A percentile compares a stretch with the other conserved stretches of the same genome.
Conservation (phyloP, 2,329 filamentous ascomycete genomes). For the Lasiodiplodia sp. region DNA sequence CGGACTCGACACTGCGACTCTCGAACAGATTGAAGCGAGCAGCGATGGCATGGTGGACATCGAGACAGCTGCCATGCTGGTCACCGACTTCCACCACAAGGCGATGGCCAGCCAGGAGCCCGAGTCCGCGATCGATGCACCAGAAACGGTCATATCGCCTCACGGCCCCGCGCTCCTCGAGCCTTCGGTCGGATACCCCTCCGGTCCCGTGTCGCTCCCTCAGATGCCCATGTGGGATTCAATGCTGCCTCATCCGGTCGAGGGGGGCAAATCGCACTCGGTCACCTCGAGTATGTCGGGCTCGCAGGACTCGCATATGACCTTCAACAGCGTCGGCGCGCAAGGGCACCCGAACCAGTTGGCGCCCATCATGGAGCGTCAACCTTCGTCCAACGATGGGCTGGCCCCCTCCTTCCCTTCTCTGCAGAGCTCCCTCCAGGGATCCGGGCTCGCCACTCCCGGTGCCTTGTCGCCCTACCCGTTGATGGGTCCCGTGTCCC, state of each 20-base stretch:
- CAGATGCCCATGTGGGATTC: slow-evolving; percentile 87
- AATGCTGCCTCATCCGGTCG: slow-evolving; percentile 75
- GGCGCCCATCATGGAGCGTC: slow-evolving; percentile 72
- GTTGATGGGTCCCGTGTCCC: slow-evolving; percentile 71
- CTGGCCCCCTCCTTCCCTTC: slow-evolving; percentile 72
- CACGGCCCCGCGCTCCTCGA: slow-evolving; percentile 77
- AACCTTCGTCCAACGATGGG: slow-evolving; percentile 60
- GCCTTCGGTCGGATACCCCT: slow-evolving; percentile 73
- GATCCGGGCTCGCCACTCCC: slow-evolving; percentile 73
- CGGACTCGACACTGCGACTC: slow-evolving; percentile 80
- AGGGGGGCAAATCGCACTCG: slow-evolving; percentile 78
- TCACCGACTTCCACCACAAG: slow-evolving; percentile 98
- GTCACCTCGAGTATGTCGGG: slow-evolving; percentile 70
- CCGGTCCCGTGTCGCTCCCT: slow-evolving; percentile 80
- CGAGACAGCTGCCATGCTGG: slow-evolving; percentile 97
- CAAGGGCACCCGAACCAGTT: slow-evolving; percentile 69
- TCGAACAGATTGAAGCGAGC: slow-evolving; percentile 92
- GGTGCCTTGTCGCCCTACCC: slow-evolving; percentile 77
- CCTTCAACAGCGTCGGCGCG: slow-evolving; percentile 66
- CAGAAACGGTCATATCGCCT: slow-evolving; percentile 75
- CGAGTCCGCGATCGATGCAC: slow-evolving; percentile 60
- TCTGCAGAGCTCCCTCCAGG: slow-evolving; percentile 74
- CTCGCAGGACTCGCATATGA: slow-evolving; percentile 68
- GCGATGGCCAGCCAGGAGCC: slow-evolving; percentile 76
- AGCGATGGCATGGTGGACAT: slow-evolving; percentile 93